These are phyloP conservation scores for Candida morakotiae DNA, from an alignment of 805 yeast species.

Conservation along the genomic window DNA sequence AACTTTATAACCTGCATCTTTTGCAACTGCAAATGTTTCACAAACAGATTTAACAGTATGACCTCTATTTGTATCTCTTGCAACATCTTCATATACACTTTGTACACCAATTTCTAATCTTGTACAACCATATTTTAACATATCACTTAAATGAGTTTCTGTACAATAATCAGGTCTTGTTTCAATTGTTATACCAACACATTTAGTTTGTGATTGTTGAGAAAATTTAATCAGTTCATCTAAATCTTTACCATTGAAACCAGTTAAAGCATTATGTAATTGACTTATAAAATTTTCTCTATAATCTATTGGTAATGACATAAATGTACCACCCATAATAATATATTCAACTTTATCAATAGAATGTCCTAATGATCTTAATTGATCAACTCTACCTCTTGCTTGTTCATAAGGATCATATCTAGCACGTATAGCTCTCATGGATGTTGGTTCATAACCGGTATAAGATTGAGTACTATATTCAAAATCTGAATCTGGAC, in stretches of 20 bases:
- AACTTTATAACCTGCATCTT: conserved; percentile 96
- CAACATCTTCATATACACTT: conserved; percentile 96
- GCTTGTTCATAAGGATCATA: conserved; percentile 99
- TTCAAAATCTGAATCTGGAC: conserved; percentile 97
- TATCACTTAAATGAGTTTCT: conserved; percentile 89
- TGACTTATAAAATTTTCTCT: conserved; percentile 86
- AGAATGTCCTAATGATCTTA: conserved; percentile 91
- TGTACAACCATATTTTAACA: conserved; percentile 95
- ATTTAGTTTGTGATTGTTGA: conserved; percentile 91
- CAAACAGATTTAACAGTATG: conserved; percentile 96
- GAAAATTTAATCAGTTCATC: conserved; percentile 90
- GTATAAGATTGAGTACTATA: conserved; percentile 97
- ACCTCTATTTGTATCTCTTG: conserved; percentile 96
- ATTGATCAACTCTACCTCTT: conserved; percentile 93
- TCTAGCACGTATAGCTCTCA: conserved; percentile 98
- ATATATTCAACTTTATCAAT: conserved; percentile 97
- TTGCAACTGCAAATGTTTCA: conserved; percentile 93
- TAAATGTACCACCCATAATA: conserved; percentile 98
- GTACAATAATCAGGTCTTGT: conserved; percentile 99
- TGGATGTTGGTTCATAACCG: conserved; percentile 97
- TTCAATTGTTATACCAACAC: conserved; percentile 98
- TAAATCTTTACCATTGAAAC: conserved; percentile 79
- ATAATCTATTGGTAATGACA: conserved; percentile 88
- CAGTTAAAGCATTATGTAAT: conserved; percentile 91
- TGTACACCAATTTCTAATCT: conserved; percentile 96